phyloP scores from a whole-genome alignment of 2,329 filamentous ascomycete species.

The Phaeoacremonium minimum region DNA sequence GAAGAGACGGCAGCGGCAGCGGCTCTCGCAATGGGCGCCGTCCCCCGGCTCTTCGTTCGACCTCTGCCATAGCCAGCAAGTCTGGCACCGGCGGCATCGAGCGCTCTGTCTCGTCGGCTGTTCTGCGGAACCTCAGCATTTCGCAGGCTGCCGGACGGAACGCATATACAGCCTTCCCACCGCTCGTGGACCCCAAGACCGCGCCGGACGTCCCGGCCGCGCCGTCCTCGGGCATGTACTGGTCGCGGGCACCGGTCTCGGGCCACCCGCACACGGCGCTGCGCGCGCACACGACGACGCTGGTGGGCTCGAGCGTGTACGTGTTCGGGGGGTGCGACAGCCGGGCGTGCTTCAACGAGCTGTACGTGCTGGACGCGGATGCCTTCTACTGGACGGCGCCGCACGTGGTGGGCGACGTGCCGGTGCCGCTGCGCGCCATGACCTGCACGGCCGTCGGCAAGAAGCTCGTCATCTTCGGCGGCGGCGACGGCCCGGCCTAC shows the following conservation, averaged over 20 bases:
- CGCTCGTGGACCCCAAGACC: constrained; percentile 50
- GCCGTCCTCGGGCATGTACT: constrained; percentile 69
- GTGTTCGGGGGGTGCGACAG: constrained; percentile 67
- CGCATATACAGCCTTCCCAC: constrained; percentile 47
- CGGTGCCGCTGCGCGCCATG: constrained; percentile 64
- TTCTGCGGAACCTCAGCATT: constrained; percentile 1
- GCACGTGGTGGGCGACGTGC: constrained; percentile 60
- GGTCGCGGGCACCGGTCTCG: constrained; percentile 62
- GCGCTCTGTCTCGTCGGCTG: not conserved
- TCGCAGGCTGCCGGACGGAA: constrained; percentile 12
- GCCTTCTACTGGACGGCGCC: constrained; percentile 66
- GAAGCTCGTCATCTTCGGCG: constrained; percentile 66
- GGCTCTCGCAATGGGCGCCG: constrained; percentile 27
- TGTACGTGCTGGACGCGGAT: constrained; percentile 67
- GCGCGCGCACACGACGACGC: constrained; percentile 62
- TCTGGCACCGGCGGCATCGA: constrained; percentile 15
- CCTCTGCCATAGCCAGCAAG: constrained; percentile 43
- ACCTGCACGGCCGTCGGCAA: constrained; percentile 68
- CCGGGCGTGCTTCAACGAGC: constrained; percentile 62
- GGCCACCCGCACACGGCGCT: constrained; percentile 57
- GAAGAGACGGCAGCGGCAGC: constrained; percentile 17
- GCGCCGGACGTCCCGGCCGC: constrained; percentile 58
- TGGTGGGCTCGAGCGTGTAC: constrained; percentile 63
- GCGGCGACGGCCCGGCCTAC: constrained; percentile 65
- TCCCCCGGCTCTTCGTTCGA: constrained; percentile 44